A percentile compares a stretch with the other conserved stretches of the same genome.
Conservation (phyloP, 768 basidiomycete species). For the Trichaptum fuscoviolaceum region DNA sequence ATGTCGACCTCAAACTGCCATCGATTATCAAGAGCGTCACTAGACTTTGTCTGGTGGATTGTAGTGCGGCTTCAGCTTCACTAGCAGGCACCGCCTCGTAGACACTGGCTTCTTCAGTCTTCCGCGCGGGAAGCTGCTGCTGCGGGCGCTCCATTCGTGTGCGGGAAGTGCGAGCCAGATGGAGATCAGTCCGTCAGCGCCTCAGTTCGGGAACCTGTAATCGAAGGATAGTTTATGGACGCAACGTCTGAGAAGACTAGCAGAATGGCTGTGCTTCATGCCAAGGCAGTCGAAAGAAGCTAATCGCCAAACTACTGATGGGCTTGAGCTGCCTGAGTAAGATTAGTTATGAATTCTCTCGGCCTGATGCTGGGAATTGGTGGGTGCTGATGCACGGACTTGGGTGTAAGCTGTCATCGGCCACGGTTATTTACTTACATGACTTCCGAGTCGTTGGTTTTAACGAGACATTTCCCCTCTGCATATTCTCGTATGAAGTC, state of each 20-base stretch:
- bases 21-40: neutral
- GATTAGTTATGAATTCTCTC: neutral
- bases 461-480: no score
- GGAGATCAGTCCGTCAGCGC: neutral
- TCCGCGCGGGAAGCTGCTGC: neutral
- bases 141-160: neutral
- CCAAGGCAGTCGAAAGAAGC: neutral
- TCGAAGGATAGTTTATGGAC: neutral
- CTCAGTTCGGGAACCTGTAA: neutral
- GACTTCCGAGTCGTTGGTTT: neutral
- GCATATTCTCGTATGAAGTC: neutral
- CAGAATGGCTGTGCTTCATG: neutral
- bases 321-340: neutral
- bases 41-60: no score
- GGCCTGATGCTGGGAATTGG: neutral
- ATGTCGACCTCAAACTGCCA: neutral
- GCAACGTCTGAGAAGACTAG: neutral
- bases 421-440: neutral
- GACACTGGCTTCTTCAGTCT: neutral
- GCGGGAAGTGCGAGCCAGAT: neutral
- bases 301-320: neutral
- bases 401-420: neutral
- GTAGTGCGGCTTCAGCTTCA: neutral
- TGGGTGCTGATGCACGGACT: neutral
- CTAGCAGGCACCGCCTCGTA: neutral